Percentiles rank a stretch among this genome's conserved stretches.
These are phyloP conservation scores for Aulographum hederae DNA, from an alignment of 2,329 filamentous ascomycete genomes.

Conservation along the genomic window DNA sequence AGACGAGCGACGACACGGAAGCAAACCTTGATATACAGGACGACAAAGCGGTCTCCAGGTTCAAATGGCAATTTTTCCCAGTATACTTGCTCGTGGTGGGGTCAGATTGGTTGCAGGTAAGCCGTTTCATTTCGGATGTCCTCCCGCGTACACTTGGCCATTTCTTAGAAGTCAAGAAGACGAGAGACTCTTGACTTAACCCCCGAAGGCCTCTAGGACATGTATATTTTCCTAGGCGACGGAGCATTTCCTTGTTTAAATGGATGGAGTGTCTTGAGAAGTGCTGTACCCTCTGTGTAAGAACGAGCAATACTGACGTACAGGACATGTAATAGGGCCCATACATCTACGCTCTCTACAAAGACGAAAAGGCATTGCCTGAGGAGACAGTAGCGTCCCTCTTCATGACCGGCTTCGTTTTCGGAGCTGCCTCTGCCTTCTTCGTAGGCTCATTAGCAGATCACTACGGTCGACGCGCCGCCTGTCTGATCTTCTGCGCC, in stretches of 20 bases:
- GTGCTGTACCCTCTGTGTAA: no score
- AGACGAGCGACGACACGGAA: no score
- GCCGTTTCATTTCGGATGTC: no score
- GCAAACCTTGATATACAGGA: no score
- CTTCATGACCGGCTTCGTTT: constrained; percentile 30
- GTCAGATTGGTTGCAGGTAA: constrained; percentile 28
- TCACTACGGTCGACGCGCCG: constrained; percentile 29
- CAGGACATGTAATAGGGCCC: constrained; percentile 20
- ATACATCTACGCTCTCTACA: constrained; percentile 34
- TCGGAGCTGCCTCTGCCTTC: constrained; percentile 28
- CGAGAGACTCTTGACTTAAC: no score
- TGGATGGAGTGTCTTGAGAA: no score
- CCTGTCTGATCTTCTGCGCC: constrained; percentile 37
- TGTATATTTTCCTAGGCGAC: no score
- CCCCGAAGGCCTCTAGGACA: no score
- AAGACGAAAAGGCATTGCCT: constrained; percentile 28
- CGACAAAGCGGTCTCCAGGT: constrained; percentile 13
- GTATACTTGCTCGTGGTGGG: constrained; percentile 25
- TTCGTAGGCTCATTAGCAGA: constrained; percentile 31
- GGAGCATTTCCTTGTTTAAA: no score
- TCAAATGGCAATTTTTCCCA: constrained; percentile 24
- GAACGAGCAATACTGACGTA: constrained; percentile 1
- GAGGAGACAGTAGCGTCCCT: constrained; percentile 27
- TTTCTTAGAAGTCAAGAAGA: no score
- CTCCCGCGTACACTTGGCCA: no score